A percentile compares a stretch with the other conserved stretches of the same genome.
phyloP scores from a whole-genome alignment of 306 rosid genomes.

The Potentilla sterilis region DNA sequence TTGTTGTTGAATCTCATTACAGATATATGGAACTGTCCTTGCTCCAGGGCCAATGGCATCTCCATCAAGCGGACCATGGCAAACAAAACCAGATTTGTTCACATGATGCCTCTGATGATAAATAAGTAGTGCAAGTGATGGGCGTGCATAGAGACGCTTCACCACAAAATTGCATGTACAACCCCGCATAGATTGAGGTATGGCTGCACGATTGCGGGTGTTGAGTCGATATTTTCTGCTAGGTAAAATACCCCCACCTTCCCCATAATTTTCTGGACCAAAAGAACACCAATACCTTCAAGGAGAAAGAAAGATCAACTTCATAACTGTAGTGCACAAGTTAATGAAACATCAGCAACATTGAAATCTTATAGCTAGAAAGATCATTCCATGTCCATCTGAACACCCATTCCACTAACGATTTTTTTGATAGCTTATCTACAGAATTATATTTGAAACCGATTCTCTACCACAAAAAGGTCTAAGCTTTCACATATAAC shows the following conservation, averaged over 20 bases:
- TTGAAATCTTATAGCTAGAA: not conserved
- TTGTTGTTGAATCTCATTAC: slow-evolving; percentile 94
- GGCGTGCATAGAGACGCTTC: slow-evolving; percentile 85
- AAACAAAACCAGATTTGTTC: slow-evolving; percentile 83
- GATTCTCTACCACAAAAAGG: not conserved
- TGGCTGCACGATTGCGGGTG: slow-evolving; percentile 96
- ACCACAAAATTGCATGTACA: slow-evolving; percentile 92
- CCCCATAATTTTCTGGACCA: slow-evolving; percentile 97
- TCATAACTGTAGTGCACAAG: slow-evolving; percentile 7
- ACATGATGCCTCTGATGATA: slow-evolving; percentile 83
- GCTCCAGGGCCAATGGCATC: slow-evolving; percentile 98
- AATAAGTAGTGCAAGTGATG: slow-evolving; percentile 71
- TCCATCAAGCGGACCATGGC: slow-evolving; percentile 94
- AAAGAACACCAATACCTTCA: slow-evolving; percentile 97
- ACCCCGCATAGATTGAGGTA: slow-evolving; percentile 97
- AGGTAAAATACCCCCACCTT: slow-evolving; percentile 84
- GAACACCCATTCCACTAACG: not conserved
- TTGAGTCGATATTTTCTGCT: slow-evolving; percentile 91
- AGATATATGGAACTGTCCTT: slow-evolving; percentile 73
- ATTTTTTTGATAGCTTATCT: not conserved
- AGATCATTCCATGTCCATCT: not conserved
- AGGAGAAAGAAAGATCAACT: slow-evolving; percentile 13
- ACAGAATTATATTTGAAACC: not conserved
- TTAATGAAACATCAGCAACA: not conserved
- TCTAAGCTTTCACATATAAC: not conserved